Evolutionary conservation across 305 asterid genomes (phyloP).

Genomic region (Fraxinus latifolia): DNA sequence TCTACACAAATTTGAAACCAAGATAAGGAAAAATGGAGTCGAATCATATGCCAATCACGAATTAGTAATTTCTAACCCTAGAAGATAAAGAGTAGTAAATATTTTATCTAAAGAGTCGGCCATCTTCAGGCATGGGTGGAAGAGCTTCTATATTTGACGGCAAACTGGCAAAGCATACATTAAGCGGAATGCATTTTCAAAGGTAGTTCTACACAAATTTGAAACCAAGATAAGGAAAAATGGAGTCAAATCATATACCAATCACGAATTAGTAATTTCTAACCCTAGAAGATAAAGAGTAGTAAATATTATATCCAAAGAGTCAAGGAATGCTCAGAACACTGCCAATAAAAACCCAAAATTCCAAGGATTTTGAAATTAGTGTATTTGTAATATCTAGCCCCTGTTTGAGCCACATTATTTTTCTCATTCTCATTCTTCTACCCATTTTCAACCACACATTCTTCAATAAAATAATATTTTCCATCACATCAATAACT

Average conservation of each 20-base stretch:
- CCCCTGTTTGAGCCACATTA: too few species aligned
- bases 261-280: neutral
- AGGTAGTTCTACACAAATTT: constrained; percentile 55
- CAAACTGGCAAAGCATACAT: constrained; percentile 87
- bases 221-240: constrained; percentile 10
- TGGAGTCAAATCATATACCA: neutral
- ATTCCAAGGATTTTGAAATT: neutral
- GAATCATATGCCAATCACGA: neutral
- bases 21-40: neutral
- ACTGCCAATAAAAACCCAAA: neutral
- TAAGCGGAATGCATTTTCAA: constrained; percentile 73
- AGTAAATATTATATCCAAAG: neutral
- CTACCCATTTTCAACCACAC: too few species aligned
- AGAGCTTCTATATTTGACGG: constrained; percentile 81
- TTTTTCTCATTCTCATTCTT: too few species aligned
- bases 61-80: neutral
- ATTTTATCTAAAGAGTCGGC: constrained; percentile 39
- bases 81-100: neutral
- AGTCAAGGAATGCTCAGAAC: neutral
- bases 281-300: neutral
- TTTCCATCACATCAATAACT: too few species aligned
- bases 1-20: constrained; percentile 40
- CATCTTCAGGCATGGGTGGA: constrained; percentile 97
- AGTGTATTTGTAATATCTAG: neutral
- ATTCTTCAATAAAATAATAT: too few species aligned